A percentile compares a stretch with the other conserved stretches of the same genome.
phyloP scores from a whole-genome alignment of 2,329 filamentous ascomycete species.

The Aureobasidium sp. region DNA sequence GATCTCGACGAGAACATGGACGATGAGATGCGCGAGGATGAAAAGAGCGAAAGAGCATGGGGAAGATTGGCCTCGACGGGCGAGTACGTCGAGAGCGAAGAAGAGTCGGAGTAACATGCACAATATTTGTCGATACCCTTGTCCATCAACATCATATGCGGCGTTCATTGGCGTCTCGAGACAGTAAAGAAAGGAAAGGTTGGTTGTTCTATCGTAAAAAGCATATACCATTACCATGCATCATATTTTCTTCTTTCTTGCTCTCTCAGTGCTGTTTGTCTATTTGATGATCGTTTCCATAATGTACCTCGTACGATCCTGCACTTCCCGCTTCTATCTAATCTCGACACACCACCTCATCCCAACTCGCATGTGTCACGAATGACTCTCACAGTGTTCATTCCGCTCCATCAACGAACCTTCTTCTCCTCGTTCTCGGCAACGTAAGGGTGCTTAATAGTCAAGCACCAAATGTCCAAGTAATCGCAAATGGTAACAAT shows the following conservation, averaged over 20 bases:
- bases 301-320: background rate
- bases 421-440: constrained; percentile 8
- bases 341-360: background rate
- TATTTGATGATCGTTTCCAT: background rate
- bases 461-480: constrained; percentile 95
- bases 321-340: background rate
- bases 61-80: background rate
- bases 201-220: constrained; percentile 7
- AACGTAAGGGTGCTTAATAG: constrained; percentile 72
- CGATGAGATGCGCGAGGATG: background rate
- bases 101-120: constrained; percentile 2
- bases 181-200: background rate
- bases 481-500: constrained; percentile 98
- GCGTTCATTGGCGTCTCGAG: background rate
- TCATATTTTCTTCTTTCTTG: background rate
- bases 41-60: constrained; percentile 10
- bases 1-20: background rate
- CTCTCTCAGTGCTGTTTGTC: background rate
- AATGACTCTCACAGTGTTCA: background rate
- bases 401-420: background rate
- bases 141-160: background rate
- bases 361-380: background rate
- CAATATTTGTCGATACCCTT: background rate
- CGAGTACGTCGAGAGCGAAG: constrained; percentile 3
- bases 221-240: constrained; percentile 11